Evolutionary conservation across 2,329 filamentous ascomycete species (phyloP), one percentile per base, ranked within the genome.

Genomic region (Aspergillus sp.): DNA sequence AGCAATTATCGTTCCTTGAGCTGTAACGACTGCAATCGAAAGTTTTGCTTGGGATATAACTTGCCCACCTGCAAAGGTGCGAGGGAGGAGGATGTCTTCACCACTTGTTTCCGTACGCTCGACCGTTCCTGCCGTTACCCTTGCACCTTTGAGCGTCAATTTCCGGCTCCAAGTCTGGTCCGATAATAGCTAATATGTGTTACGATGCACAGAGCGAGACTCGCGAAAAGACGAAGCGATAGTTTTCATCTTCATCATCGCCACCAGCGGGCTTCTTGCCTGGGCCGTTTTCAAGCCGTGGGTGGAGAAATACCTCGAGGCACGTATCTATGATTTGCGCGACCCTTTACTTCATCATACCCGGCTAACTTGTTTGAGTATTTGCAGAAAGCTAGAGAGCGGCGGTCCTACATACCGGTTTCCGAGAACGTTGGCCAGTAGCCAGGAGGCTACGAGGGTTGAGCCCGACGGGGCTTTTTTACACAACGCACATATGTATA

Each of bases 201-300:
- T 45, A 20, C 10, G 31, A n/a, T 56, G 53, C 63, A 10, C 59
- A 85, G 84, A 89, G 69, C 78, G 87, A 57, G 87, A 90, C 70
- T 88, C 85, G n/a, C 78, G 82, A 18, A 89, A 89, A 69, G 87
- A 90, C 65, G 80, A 88, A 70, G 81, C 84, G 1, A 84, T 90
- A 2, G 87, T 90, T 2, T 84, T 85, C 60, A 82, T 88, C 26
- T 90, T 90, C 69, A 87, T 90, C 47, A 77, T 86, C 60, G 84
- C 85, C 31, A 89, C 87, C 2, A 80, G 83, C 9, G 83, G 84
- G 4, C 69, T 90, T 63, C 73, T 89, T 63, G 77, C 78, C 2
- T 89, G 86, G 81, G 87, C 87, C 2, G 79, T 80, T 6, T 70
- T 86, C 16, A 82, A 84, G 70, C 86, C 86, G 1, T 87, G 82